These are phyloP conservation scores for Ceraceosorus guamensis DNA, from an alignment of 1,284 basidiomycete species.

Conservation along the genomic window DNA sequence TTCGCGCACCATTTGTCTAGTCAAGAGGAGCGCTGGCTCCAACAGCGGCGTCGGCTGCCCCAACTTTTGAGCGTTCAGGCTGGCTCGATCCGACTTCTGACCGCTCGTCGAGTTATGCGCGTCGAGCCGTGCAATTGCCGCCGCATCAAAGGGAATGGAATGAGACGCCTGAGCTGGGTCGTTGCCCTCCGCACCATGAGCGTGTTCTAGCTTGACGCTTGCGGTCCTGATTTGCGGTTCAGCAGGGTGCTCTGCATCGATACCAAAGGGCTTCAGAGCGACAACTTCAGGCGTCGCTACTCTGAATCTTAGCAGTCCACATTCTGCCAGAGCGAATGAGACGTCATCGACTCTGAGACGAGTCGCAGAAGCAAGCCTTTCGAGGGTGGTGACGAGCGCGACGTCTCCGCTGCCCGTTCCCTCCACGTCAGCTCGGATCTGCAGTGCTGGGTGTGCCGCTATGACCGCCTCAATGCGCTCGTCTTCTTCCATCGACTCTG, in stretches of 20 bases:
- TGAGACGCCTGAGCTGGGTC: neutral
- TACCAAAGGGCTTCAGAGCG: too few species aligned
- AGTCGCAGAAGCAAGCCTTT: constrained; percentile 66
- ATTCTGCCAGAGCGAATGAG: constrained; percentile 77
- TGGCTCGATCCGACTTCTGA: too few species aligned
- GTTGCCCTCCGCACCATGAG: constrained; percentile 2
- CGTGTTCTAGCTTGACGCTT: neutral
- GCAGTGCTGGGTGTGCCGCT: neutral
- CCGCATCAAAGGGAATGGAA: too few species aligned
- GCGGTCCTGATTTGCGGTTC: neutral
- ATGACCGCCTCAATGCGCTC: neutral
- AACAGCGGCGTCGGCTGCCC: neutral
- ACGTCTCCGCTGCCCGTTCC: neutral
- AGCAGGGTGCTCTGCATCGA: constrained; percentile 2
- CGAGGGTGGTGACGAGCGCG: constrained; percentile 30
- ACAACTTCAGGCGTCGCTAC: neutral
- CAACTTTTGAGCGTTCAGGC: neutral
- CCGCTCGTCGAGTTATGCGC: too few species aligned
- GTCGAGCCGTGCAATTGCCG: too few species aligned
- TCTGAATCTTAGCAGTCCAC: constrained; percentile 62
- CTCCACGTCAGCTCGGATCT: neutral
- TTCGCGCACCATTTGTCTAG: constrained; percentile 16
- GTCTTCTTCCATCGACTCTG: neutral
- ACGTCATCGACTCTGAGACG: constrained; percentile 77
- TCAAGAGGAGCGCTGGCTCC: constrained; percentile 20